A percentile compares a stretch with the other conserved stretches of the same genome.
These are phyloP conservation scores for Lasiodiplodia hormozganensis DNA, from an alignment of 2,329 filamentous ascomycete genomes.

Conservation along the genomic window DNA sequence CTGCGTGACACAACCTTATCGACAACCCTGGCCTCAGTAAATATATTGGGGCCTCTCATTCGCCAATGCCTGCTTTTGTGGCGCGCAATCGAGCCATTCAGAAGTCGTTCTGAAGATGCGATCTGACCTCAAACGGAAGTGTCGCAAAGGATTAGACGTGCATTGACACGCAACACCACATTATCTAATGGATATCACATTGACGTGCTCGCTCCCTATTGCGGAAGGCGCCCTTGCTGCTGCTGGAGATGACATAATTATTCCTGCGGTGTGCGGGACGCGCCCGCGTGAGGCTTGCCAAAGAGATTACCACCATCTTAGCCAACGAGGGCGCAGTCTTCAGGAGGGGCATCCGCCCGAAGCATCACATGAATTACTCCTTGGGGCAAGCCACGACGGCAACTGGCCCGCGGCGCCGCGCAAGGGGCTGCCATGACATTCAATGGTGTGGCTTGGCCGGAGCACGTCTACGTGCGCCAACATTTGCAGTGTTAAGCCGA, in stretches of 20 bases:
- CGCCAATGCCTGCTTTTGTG: slow-evolving; percentile 1
- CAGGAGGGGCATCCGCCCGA: neutral
- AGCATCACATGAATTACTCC: slow-evolving; percentile 4
- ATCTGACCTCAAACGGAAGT: slow-evolving; percentile 14
- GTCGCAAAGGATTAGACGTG: neutral
- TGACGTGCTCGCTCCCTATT: neutral
- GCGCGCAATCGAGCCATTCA: slow-evolving; percentile 5
- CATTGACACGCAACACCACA: slow-evolving; percentile 13
- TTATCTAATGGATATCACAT: slow-evolving; percentile 3
- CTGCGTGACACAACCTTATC: slow-evolving; percentile 21
- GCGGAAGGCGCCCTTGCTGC: neutral
- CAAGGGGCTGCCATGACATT: neutral
- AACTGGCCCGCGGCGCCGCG: neutral
- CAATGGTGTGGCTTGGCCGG: neutral
- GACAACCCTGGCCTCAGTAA: neutral
- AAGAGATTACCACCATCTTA: neutral
- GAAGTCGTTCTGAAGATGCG: neutral
- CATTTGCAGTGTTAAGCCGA: slow-evolving; percentile 19
- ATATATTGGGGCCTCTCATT: neutral
- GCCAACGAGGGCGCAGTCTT: neutral
- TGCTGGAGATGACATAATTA: neutral
- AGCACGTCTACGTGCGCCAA: slow-evolving; percentile 7
- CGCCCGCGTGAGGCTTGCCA: neutral
- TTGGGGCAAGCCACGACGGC: neutral
- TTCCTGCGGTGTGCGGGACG: neutral